Evolutionary conservation across 768 basidiomycete species (phyloP).

Genomic region (Psilocybe subaeruginosa): DNA sequence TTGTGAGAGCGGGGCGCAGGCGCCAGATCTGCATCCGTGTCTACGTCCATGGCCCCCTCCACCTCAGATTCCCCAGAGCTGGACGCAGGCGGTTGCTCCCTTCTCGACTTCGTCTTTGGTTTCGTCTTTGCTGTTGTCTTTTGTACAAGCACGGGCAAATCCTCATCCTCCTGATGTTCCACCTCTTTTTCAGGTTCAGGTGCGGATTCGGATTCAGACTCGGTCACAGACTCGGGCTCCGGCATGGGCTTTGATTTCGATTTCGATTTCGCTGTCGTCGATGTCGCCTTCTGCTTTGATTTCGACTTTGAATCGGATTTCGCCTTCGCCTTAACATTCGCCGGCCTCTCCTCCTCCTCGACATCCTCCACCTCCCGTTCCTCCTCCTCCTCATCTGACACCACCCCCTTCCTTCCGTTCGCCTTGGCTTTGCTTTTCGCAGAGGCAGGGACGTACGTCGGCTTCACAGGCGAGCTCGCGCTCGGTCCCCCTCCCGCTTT

Average conservation of each 20-base stretch:
- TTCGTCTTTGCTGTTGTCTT: slow-evolving; percentile 1
- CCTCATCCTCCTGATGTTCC: slow-evolving; percentile 1
- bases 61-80: slow-evolving; percentile 7
- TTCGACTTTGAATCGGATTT: neutral
- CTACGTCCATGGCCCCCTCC: slow-evolving; percentile 7
- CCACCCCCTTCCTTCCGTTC: no score
- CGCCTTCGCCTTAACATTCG: neutral
- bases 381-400: neutral
- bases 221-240: neutral
- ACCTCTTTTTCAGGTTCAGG: slow-evolving; percentile 5
- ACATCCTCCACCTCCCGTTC: slow-evolving; percentile 17
- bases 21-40: neutral
- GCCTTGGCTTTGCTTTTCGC: neutral
- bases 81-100: neutral
- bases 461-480: neutral
- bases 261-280: neutral
- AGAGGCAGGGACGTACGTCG: neutral
- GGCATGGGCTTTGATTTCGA: neutral
- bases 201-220: neutral
- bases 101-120: slow-evolving; percentile 3
- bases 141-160: neutral
- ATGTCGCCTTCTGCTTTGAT: neutral
- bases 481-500: neutral
- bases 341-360: no score
- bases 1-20: neutral